Conservation (phyloP, 2,329 filamentous ascomycete genomes). For the Colletotrichum magnum region DNA sequence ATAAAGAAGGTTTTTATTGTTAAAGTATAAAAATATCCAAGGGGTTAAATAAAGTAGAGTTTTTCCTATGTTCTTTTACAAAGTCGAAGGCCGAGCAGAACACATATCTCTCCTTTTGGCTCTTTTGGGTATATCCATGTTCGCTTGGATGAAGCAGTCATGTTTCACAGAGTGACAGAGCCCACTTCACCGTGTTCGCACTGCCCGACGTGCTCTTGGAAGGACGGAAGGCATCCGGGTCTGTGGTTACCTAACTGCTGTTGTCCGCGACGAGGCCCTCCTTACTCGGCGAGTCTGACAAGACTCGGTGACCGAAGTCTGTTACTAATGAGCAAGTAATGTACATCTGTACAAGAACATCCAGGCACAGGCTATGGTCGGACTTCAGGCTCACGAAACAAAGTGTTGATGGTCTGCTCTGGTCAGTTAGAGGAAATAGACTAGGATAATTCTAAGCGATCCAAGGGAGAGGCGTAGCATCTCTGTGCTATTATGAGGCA, state of each 20-base stretch:
- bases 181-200: constrained; percentile 3
- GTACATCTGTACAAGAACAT: too few relatives aligned
- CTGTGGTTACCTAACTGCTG: not conserved
- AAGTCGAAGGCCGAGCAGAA: constrained; percentile 3
- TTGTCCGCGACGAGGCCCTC: constrained; percentile 1
- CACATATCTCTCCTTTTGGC: not conserved
- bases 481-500: too few relatives aligned
- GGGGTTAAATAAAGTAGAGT: too few relatives aligned
- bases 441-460: too few relatives aligned
- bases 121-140: constrained; percentile 1
- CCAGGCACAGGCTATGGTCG: too few relatives aligned
- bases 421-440: too few relatives aligned
- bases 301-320: not conserved
- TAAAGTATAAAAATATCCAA: too few relatives aligned
- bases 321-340: too few relatives aligned
- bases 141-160: constrained; percentile 30
- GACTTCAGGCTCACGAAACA: too few relatives aligned
- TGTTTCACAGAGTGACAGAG: constrained; percentile 27
- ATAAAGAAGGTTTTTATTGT: too few relatives aligned
- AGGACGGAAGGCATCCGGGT: constrained; percentile 24
- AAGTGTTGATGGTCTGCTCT: too few relatives aligned
- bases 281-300: not conserved
- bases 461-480: too few relatives aligned
- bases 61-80: not conserved
- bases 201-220: constrained; percentile 1